Percentiles rank a stretch among this genome's conserved stretches.
Conservation (phyloP, 257 asterid genomes). For the Capsicum chinense region DNA sequence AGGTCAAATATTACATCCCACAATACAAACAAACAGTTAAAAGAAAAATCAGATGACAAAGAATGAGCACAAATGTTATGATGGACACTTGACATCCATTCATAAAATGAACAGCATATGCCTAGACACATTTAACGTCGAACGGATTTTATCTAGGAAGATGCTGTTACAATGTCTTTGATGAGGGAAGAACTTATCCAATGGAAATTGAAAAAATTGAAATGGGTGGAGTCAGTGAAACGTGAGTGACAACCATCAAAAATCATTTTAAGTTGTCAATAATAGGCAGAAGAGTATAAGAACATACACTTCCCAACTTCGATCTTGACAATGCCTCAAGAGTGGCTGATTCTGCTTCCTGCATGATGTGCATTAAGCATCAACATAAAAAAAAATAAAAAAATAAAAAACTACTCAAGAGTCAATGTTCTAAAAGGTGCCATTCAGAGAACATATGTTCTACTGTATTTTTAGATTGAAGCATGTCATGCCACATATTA, state of each 20-base stretch:
- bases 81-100: conserved; percentile 7
- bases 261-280: conserved; percentile 20
- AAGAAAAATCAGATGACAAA: not conserved
- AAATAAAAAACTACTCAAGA: conserved; percentile 2
- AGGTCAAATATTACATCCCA: not conserved
- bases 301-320: conserved; percentile 83
- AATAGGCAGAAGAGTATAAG: conserved; percentile 31
- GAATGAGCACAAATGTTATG: not conserved
- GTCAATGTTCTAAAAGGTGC: not conserved
- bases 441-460: not conserved
- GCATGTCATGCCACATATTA: not conserved
- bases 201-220: not conserved
- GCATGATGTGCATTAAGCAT: conserved; percentile 38
- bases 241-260: conserved; percentile 23
- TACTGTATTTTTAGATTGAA: not conserved
- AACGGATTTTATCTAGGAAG: not conserved
- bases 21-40: not conserved
- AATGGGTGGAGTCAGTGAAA: conserved; percentile 18
- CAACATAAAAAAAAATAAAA: not conserved
- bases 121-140: not conserved
- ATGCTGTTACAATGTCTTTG: not conserved
- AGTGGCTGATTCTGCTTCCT: conserved; percentile 97
- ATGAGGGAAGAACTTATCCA: not conserved
- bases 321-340: conserved; percentile 93
- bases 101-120: not conserved